Percentiles rank a stretch among this genome's conserved stretches.
Conservation (phyloP, 1,284 basidiomycete species). For the Pseudomicrostroma phylloplanum region DNA sequence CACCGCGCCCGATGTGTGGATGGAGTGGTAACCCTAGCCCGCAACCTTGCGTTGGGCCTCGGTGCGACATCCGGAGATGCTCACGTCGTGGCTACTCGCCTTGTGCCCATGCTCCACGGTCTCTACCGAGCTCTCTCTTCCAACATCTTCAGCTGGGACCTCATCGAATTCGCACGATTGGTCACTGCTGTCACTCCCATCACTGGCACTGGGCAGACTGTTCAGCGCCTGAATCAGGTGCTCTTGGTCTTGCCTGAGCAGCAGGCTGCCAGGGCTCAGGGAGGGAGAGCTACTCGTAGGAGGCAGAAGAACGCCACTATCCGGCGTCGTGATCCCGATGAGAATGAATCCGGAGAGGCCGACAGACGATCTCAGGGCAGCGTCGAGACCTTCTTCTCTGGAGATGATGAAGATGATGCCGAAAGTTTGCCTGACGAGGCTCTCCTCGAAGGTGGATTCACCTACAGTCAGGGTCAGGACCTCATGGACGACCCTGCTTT, state of each 20-base stretch:
- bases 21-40: constrained; percentile 27
- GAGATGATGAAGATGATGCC: constrained; percentile 32
- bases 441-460: constrained; percentile 27
- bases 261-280: constrained; percentile 53
- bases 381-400: constrained; percentile 54
- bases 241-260: constrained; percentile 50
- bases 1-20: constrained; percentile 57
- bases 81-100: constrained; percentile 63
- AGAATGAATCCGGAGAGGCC: constrained; percentile 19
- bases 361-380: constrained; percentile 27
- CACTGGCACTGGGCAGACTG: constrained; percentile 60
- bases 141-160: constrained; percentile 67
- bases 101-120: constrained; percentile 76
- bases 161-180: constrained; percentile 63
- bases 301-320: constrained; percentile 31
- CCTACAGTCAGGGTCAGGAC: constrained; percentile 16
- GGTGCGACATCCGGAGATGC: constrained; percentile 56
- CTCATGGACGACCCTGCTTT: constrained; percentile 18
- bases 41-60: constrained; percentile 18
- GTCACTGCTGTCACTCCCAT: constrained; percentile 61
- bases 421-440: constrained; percentile 19
- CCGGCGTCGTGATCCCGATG: constrained; percentile 16
- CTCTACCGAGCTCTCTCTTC: constrained; percentile 77
- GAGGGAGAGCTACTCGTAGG: constrained; percentile 28
- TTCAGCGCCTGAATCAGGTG: constrained; percentile 53